phyloP scores from a whole-genome alignment of 768 basidiomycete genomes.

The Daedaleopsis sinensis region DNA sequence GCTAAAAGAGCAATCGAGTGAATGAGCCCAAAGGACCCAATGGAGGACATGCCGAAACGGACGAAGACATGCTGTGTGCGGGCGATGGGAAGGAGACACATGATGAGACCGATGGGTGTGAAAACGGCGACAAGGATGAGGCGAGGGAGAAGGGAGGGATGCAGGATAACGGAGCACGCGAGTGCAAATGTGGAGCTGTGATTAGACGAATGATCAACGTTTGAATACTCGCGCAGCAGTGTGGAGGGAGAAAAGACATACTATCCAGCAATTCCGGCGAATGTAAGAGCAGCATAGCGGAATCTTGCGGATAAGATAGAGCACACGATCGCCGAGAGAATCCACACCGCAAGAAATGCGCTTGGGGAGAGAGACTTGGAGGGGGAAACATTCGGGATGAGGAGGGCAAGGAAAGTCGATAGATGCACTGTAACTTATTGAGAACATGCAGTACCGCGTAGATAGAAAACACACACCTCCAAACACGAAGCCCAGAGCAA shows the following conservation, averaged over 20 bases:
- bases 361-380: conserved; percentile 47
- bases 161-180: conserved; percentile 55
- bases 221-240: neutral
- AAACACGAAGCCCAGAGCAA: conserved; percentile 58
- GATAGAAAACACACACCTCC: conserved; percentile 47
- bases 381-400: conserved; percentile 54
- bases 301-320: conserved; percentile 58
- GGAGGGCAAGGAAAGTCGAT: conserved; percentile 59
- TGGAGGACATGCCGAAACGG: conserved; percentile 53
- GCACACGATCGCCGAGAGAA: conserved; percentile 52
- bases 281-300: conserved; percentile 50
- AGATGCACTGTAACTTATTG: conserved; percentile 49
- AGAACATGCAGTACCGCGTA: neutral
- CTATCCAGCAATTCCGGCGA: conserved; percentile 59
- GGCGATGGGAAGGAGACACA: conserved; percentile 49
- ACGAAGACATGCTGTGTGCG: conserved; percentile 49
- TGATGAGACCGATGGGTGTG: conserved; percentile 40
- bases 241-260: conserved; percentile 24
- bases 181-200: conserved; percentile 48
- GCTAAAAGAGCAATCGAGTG: conserved; percentile 57
- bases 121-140: conserved; percentile 44
- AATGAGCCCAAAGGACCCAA: conserved; percentile 60
- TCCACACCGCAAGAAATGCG: conserved; percentile 63
- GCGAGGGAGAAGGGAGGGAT: conserved; percentile 54
- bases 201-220: no score